These are phyloP conservation scores for Epichloe baconii DNA, from an alignment of 2,329 filamentous ascomycete genomes.

Conservation along the genomic window DNA sequence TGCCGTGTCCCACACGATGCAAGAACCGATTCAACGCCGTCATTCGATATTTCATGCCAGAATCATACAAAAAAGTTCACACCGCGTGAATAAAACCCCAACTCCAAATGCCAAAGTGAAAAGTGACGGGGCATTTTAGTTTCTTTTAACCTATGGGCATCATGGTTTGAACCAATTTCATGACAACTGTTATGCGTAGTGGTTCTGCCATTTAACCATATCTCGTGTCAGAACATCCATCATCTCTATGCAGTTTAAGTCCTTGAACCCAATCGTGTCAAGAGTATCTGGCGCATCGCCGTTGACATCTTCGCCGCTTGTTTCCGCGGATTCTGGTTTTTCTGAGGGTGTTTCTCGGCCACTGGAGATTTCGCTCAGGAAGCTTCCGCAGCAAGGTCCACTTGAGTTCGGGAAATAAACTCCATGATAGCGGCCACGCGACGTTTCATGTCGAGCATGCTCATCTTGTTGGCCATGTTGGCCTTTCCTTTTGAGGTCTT, in stretches of 20 bases:
- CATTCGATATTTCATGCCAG: slow-evolving; percentile 1
- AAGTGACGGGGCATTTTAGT: neutral
- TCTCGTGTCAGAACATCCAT: slow-evolving; percentile 76
- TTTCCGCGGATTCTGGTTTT: slow-evolving; percentile 22
- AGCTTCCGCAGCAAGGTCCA: slow-evolving; percentile 65
- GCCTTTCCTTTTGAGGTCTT: slow-evolving; percentile 41
- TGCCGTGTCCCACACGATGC: slow-evolving; percentile 4
- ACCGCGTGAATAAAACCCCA: neutral
- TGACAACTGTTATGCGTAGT: slow-evolving; percentile 34
- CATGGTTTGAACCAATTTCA: neutral
- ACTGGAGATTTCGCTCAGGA: slow-evolving; percentile 24
- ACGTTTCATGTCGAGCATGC: slow-evolving; percentile 78
- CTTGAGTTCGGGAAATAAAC: slow-evolving; percentile 78
- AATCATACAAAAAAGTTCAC: slow-evolving; percentile 2
- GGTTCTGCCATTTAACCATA: slow-evolving; percentile 74
- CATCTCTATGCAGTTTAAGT: slow-evolving; percentile 72
- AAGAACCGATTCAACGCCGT: slow-evolving; percentile 7
- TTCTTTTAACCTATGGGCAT: neutral
- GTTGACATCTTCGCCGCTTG: slow-evolving; percentile 21
- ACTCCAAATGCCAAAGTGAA: neutral
- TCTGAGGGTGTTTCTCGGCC: slow-evolving; percentile 22
- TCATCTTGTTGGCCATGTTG: slow-evolving; percentile 52
- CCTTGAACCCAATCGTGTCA: slow-evolving; percentile 49
- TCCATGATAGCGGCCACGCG: slow-evolving; percentile 75
- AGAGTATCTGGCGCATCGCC: slow-evolving; percentile 12